Conservation (phyloP, 176 grass and related monocot species). For the Juncus inflexus region DNA sequence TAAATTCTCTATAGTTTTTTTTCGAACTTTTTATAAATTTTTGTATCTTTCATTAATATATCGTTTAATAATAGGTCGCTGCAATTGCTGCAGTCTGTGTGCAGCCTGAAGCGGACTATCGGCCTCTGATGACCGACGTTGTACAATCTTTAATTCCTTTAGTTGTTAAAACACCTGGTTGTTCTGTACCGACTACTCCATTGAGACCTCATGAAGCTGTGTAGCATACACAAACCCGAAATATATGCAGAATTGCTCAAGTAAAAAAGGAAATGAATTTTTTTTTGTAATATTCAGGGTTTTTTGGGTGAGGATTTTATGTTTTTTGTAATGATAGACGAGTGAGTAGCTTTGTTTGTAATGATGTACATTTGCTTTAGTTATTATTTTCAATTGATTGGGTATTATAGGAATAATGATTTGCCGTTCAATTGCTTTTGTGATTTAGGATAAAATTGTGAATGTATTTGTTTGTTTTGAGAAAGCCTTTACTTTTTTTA, state of each 20-base stretch:
- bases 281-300: neutral
- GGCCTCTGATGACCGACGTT: constrained; percentile 96
- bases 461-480: too few relatives aligned
- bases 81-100: constrained; percentile 93
- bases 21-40: too few relatives aligned
- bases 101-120: constrained; percentile 86
- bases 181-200: constrained; percentile 14
- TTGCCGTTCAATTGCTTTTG: too few relatives aligned
- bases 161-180: constrained; percentile 29
- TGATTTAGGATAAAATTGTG: too few relatives aligned
- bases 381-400: too few relatives aligned
- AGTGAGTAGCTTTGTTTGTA: too few relatives aligned
- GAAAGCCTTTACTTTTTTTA: too few relatives aligned
- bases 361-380: too few relatives aligned
- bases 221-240: too few relatives aligned
- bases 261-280: neutral
- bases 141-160: constrained; percentile 96
- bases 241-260: neutral
- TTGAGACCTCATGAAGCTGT: constrained; percentile 1
- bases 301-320: too few relatives aligned
- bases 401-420: too few relatives aligned
- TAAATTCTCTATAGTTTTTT: neutral
- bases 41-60: neutral
- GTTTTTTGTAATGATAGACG: too few relatives aligned
- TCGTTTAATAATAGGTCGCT: constrained; percentile 46